Percentiles rank a stretch among this genome's conserved stretches.
Evolutionary conservation across 2,329 filamentous ascomycete species (phyloP).

Genomic region (Colletotrichum higginsianum): DNA sequence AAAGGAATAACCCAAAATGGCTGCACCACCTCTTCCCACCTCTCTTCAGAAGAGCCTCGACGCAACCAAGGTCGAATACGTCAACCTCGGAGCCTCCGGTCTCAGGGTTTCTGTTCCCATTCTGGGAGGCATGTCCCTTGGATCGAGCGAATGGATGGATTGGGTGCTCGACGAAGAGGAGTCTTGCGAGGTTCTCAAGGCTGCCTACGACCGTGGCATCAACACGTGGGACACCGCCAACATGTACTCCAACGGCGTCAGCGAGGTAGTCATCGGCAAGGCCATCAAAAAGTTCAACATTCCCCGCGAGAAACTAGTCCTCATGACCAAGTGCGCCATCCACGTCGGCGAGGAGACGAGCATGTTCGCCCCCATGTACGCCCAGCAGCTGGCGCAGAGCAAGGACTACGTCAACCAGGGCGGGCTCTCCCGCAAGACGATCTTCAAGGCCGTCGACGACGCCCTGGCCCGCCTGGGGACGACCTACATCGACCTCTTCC

Average conservation of each 20-base stretch:
- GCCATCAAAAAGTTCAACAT: slow-evolving; percentile 76
- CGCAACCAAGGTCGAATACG: slow-evolving; percentile 59
- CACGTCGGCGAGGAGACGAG: slow-evolving; percentile 50
- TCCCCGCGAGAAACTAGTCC: slow-evolving; percentile 74
- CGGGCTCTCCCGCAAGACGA: slow-evolving; percentile 40
- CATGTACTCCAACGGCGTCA: slow-evolving; percentile 73
- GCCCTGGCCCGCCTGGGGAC: slow-evolving; percentile 61
- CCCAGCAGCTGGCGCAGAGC: slow-evolving; percentile 16
- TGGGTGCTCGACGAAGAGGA: slow-evolving; percentile 36
- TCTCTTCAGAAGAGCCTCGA: slow-evolving; percentile 45
- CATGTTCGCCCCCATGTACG: slow-evolving; percentile 42
- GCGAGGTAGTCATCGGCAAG: slow-evolving; percentile 76
- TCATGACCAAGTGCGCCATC: slow-evolving; percentile 68
- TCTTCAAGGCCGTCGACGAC: slow-evolving; percentile 59
- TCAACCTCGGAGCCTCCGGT: slow-evolving; percentile 50
- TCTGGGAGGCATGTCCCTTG: slow-evolving; percentile 42
- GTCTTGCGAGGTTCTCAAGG: slow-evolving; percentile 37
- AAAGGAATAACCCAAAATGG: neutral
- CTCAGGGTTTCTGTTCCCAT: slow-evolving; percentile 35
- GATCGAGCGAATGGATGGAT: slow-evolving; percentile 35
- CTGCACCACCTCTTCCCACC: slow-evolving; percentile 12
- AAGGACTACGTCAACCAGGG: slow-evolving; percentile 57
- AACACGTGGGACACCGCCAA: slow-evolving; percentile 64
- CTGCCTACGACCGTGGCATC: slow-evolving; percentile 41
- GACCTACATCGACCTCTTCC: slow-evolving; percentile 66